Conservation (phyloP, 164 flowering plant genomes). For the Nymphaea thermarum region DNA sequence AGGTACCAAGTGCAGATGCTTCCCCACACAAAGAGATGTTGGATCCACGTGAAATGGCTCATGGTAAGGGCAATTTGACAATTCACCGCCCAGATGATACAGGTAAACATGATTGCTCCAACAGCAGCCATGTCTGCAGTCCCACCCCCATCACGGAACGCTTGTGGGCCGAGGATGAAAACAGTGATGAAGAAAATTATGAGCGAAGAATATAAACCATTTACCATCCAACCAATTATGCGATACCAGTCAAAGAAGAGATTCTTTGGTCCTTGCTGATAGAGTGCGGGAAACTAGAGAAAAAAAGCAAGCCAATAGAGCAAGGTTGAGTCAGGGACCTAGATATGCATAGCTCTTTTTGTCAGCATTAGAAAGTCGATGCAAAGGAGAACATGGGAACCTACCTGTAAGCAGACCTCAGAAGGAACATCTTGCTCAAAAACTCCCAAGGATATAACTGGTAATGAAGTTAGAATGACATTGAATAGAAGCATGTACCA, state of each 20-base stretch:
- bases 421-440: slow-evolving; percentile 95
- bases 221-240: slow-evolving; percentile 90
- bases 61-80: slow-evolving; percentile 85
- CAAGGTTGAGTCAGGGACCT: too few relatives aligned
- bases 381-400: slow-evolving; percentile 1
- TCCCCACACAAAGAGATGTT: slow-evolving; percentile 83
- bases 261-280: slow-evolving; percentile 88
- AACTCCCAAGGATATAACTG: slow-evolving; percentile 86
- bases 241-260: slow-evolving; percentile 85
- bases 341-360: too few relatives aligned
- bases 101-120: slow-evolving; percentile 89
- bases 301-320: background rate
- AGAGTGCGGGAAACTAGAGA: slow-evolving; percentile 85
- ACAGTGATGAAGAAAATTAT: slow-evolving; percentile 62
- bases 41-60: slow-evolving; percentile 97
- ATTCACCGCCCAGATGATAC: slow-evolving; percentile 85
- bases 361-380: too few relatives aligned
- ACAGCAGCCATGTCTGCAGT: slow-evolving; percentile 72
- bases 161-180: slow-evolving; percentile 47
- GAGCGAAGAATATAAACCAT: slow-evolving; percentile 70
- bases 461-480: slow-evolving; percentile 85
- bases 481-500: slow-evolving; percentile 87
- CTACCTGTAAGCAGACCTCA: slow-evolving; percentile 86
- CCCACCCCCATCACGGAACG: slow-evolving; percentile 67
- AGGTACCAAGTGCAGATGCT: slow-evolving; percentile 73